phyloP scores from a whole-genome alignment of 1,284 basidiomycete species.

The Marasmius sp. region DNA sequence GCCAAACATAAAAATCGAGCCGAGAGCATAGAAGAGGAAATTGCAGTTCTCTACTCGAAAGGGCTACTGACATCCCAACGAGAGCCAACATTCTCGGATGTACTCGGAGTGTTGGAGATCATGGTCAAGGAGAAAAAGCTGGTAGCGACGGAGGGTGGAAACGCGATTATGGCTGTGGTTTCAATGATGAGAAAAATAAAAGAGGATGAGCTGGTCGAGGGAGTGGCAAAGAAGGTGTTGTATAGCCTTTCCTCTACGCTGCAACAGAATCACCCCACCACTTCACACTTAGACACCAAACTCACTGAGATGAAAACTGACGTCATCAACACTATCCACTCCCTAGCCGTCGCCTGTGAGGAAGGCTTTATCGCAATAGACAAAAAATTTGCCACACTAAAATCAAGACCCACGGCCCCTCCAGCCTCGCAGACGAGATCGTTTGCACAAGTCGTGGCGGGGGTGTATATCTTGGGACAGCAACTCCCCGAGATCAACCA shows the following conservation, averaged over 20 bases:
- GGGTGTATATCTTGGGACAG: too few species aligned
- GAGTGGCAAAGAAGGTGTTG: neutral
- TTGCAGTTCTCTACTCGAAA: too few species aligned
- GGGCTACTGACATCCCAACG: too few species aligned
- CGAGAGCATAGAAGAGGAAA: too few species aligned
- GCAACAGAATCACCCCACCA: neutral
- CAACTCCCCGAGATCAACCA: neutral
- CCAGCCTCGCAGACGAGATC: neutral
- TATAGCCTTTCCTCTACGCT: neutral
- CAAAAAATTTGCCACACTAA: neutral
- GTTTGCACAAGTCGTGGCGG: neutral
- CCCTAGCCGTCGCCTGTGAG: neutral
- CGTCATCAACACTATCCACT: neutral
- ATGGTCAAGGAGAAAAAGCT: neutral
- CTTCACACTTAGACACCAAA: neutral
- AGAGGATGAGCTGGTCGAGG: neutral
- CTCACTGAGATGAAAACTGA: neutral
- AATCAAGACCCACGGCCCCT: too few species aligned
- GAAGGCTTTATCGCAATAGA: neutral
- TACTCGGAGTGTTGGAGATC: neutral
- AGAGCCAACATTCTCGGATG: neutral
- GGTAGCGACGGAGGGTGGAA: neutral
- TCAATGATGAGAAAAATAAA: neutral
- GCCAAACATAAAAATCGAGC: too few species aligned
- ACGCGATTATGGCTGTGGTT: neutral